These are phyloP conservation scores for Diaporthe sp. DNA, from an alignment of 2,329 filamentous ascomycete species.

Conservation along the genomic window DNA sequence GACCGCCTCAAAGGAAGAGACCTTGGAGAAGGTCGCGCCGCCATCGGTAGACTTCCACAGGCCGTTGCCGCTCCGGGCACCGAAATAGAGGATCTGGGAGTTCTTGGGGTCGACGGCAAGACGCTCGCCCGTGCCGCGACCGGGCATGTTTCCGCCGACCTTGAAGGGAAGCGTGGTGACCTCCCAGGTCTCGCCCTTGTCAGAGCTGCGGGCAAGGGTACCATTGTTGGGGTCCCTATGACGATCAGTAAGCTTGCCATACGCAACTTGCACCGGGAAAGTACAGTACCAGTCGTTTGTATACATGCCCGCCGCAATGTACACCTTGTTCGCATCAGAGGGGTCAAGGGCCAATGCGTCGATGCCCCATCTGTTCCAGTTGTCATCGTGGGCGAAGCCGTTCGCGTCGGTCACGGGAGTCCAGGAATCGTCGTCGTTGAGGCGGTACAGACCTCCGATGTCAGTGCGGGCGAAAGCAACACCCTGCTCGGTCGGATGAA, in stretches of 20 bases:
- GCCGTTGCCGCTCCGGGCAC: conserved; percentile 70
- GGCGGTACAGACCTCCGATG: conserved; percentile 69
- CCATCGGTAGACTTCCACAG: conserved; percentile 71
- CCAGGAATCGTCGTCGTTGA: conserved; percentile 63
- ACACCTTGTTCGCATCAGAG: conserved; percentile 64
- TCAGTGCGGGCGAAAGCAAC: conserved; percentile 70
- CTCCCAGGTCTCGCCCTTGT: conserved; percentile 67
- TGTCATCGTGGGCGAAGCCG: not conserved
- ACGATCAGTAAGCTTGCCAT: not conserved
- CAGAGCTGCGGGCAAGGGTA: conserved; percentile 66
- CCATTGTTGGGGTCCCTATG: conserved; percentile 67
- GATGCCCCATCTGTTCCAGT: conserved; percentile 68
- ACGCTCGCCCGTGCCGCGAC: conserved; percentile 70
- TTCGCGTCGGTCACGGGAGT: conserved; percentile 35
- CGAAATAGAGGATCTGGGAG: conserved; percentile 69
- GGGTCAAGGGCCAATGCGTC: conserved; percentile 71
- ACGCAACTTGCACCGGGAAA: no score
- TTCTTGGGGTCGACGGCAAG: conserved; percentile 71
- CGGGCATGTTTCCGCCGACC: conserved; percentile 74
- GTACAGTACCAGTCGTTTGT: conserved; percentile 60
- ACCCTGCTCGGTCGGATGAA: conserved; percentile 65
- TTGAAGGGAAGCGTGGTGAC: conserved; percentile 68
- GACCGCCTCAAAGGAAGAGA: conserved; percentile 64
- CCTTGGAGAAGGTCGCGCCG: conserved; percentile 66
- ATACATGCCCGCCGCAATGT: conserved; percentile 69